These are phyloP conservation scores for Amauroascus verrucosus DNA, from an alignment of 2,329 filamentous ascomycete species.

Conservation along the genomic window DNA sequence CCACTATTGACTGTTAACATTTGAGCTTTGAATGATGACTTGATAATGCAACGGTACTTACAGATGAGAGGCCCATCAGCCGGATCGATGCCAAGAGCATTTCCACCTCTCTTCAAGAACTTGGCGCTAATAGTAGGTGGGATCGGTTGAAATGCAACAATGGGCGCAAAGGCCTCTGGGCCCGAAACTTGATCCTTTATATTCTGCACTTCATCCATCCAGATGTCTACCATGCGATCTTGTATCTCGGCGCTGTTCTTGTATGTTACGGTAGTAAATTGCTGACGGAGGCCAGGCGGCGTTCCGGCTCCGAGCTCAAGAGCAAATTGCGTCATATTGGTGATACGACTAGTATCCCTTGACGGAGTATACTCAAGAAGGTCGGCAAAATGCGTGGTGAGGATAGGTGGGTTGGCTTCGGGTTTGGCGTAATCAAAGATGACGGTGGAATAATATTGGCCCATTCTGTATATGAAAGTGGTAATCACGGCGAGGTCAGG, in stretches of 20 bases:
- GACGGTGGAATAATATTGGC: conserved; percentile 23
- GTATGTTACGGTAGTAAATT: conserved; percentile 5
- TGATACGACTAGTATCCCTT: conserved; percentile 1
- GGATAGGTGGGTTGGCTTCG: conserved; percentile 6
- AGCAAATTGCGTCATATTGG: conserved; percentile 1
- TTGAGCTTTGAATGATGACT: background rate
- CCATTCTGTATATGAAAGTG: conserved; percentile 26
- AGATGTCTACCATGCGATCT: conserved; percentile 4
- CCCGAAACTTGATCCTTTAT: background rate
- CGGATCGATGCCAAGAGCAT: conserved; percentile 22
- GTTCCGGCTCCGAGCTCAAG: background rate
- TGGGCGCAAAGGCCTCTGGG: conserved; percentile 14
- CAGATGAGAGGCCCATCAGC: conserved; percentile 15
- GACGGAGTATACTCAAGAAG: background rate
- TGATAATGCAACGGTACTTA: background rate
- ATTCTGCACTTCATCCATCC: conserved; percentile 6
- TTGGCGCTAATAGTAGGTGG: conserved; percentile 13
- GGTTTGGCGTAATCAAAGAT: conserved; percentile 25
- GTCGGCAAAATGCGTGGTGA: conserved; percentile 27
- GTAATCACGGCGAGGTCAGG: conserved; percentile 24
- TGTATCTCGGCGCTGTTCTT: conserved; percentile 9
- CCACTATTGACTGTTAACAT: too few relatives aligned
- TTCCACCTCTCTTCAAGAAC: conserved; percentile 21
- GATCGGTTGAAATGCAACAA: conserved; percentile 21
- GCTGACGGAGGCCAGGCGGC: conserved; percentile 9